These are phyloP conservation scores for Carpinus fangiana DNA, from an alignment of 306 rosid species.

Conservation along the genomic window DNA sequence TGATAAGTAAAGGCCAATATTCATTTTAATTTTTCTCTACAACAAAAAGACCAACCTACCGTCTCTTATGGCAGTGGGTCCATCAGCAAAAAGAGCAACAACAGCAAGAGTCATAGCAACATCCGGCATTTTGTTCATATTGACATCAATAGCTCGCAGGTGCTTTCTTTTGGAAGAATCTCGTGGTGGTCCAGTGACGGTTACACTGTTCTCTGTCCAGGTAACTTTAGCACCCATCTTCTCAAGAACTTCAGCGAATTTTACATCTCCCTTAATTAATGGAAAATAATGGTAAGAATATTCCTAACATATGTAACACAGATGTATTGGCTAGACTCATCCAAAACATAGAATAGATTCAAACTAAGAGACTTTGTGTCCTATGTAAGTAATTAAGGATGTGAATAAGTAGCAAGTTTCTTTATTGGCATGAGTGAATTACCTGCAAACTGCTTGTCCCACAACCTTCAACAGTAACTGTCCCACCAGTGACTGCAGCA, in stretches of 20 bases:
- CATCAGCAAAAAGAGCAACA: slow-evolving; percentile 88
- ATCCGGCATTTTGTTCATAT: slow-evolving; percentile 99
- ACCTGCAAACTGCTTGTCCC: slow-evolving; percentile 99
- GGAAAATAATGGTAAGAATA: slow-evolving; percentile 14
- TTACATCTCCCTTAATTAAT: slow-evolving; percentile 82
- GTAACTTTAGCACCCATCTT: slow-evolving; percentile 97
- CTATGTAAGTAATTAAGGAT: background rate
- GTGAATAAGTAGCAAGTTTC: background rate
- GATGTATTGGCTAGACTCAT: background rate
- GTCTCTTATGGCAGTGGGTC: slow-evolving; percentile 87
- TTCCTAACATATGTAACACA: background rate
- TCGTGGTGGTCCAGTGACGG: slow-evolving; percentile 75
- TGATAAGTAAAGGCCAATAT: background rate
- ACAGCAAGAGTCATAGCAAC: slow-evolving; percentile 99
- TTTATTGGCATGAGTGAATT: slow-evolving; percentile 21
- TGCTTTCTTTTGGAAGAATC: slow-evolving; percentile 61
- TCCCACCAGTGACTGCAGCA: slow-evolving; percentile 98
- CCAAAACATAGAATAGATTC: background rate
- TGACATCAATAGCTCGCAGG: slow-evolving; percentile 80
- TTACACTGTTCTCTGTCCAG: slow-evolving; percentile 93
- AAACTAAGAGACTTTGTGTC: background rate
- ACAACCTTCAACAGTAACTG: slow-evolving; percentile 93
- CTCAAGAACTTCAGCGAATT: slow-evolving; percentile 95
- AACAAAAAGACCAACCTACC: slow-evolving; percentile 50
- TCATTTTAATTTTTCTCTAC: slow-evolving; percentile 1